phyloP scores from a whole-genome alignment of 208 protist species.

The Trypanosoma lewisi region DNA sequence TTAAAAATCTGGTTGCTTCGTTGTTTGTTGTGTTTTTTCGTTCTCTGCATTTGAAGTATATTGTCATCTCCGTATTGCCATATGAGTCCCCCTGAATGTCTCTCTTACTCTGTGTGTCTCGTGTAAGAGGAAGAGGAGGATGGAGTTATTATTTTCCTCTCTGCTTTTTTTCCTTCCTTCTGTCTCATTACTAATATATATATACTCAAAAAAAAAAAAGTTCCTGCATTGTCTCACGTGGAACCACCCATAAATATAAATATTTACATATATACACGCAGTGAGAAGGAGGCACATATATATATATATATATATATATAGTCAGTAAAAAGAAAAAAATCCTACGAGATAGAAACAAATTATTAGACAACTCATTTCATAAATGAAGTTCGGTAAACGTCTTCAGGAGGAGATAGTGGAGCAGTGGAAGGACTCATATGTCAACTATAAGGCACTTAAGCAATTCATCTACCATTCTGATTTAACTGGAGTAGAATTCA shows the following conservation, averaged over 20 bases:
- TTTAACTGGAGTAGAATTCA: conserved; percentile 73
- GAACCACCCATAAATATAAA: background rate
- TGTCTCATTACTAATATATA: no score
- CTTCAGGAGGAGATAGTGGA: conserved; percentile 79
- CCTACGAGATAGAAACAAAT: background rate
- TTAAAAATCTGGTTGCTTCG: no score
- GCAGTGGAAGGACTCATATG: conserved; percentile 84
- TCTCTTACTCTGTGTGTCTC: no score
- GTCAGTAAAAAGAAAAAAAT: background rate
- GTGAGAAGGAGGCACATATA: background rate
- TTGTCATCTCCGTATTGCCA: no score
- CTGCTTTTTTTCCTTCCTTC: background rate
- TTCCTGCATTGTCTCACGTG: no score
- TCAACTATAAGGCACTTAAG: conserved; percentile 88
- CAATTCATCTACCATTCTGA: conserved; percentile 73
- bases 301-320: conserved; percentile 12
- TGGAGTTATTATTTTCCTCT: background rate
- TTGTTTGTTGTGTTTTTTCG: no score
- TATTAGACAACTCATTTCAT: background rate
- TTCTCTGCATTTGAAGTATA: no score
- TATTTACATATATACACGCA: conserved; percentile 7
- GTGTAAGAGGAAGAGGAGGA: background rate
- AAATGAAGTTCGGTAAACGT: conserved; percentile 93
- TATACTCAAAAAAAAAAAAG: no score
- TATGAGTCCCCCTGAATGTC: no score